These are phyloP conservation scores for Reticulascus tulasneorum DNA, from an alignment of 2,329 filamentous ascomycete genomes.

Conservation along the genomic window DNA sequence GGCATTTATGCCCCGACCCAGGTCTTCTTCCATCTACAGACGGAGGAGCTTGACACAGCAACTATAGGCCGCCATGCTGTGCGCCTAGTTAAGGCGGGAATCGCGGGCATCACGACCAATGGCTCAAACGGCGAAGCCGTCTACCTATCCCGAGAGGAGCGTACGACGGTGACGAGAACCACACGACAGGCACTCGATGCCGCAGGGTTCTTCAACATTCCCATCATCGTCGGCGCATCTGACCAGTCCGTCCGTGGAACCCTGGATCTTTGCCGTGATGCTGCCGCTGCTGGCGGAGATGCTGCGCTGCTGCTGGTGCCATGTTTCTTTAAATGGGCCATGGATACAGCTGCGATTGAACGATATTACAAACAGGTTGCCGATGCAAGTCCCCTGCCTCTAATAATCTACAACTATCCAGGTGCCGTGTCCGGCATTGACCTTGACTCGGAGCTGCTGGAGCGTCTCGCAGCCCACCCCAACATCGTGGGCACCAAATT, in stretches of 20 bases:
- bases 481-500: slow-evolving; percentile 59
- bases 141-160: slow-evolving; percentile 34
- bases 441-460: slow-evolving; percentile 17
- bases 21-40: slow-evolving; percentile 29
- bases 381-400: slow-evolving; percentile 34
- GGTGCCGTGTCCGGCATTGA: slow-evolving; percentile 18
- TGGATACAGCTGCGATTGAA: slow-evolving; percentile 53
- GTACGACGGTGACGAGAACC: slow-evolving; percentile 34
- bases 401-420: slow-evolving; percentile 21
- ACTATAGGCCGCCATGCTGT: slow-evolving; percentile 37
- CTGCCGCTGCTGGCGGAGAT: slow-evolving; percentile 59
- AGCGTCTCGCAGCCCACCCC: slow-evolving; percentile 47
- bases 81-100: slow-evolving; percentile 36
- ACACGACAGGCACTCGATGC: slow-evolving; percentile 33
- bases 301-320: slow-evolving; percentile 66
- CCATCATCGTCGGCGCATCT: slow-evolving; percentile 40
- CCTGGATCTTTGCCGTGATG: slow-evolving; percentile 62
- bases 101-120: slow-evolving; percentile 41
- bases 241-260: slow-evolving; percentile 63
- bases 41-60: slow-evolving; percentile 37
- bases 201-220: slow-evolving; percentile 28
- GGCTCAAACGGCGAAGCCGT: slow-evolving; percentile 45
- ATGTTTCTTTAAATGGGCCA: slow-evolving; percentile 61
- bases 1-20: slow-evolving; percentile 44
- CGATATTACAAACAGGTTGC: slow-evolving; percentile 61